phyloP scores from a whole-genome alignment of 2,329 filamentous ascomycete genomes.

The Neocucurbitaria cava region DNA sequence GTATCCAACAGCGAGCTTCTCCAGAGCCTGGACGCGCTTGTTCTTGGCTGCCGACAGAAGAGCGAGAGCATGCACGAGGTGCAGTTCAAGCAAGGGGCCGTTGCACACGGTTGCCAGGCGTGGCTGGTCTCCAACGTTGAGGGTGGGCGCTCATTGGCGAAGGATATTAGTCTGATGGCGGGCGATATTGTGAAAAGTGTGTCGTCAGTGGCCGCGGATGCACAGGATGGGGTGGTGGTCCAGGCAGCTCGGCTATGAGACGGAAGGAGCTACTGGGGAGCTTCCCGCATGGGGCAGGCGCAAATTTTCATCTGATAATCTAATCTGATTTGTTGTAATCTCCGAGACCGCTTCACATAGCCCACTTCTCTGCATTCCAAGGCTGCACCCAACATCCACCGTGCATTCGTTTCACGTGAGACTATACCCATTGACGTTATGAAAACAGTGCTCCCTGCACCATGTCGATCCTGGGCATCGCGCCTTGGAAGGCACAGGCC shows the following conservation, averaged over 20 bases:
- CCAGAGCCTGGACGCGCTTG: constrained; percentile 39
- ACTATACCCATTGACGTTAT: constrained; percentile 21
- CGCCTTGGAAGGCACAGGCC: constrained; percentile 28
- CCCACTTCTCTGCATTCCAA: constrained; percentile 15
- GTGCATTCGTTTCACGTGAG: constrained; percentile 22
- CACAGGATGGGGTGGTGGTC: constrained; percentile 28
- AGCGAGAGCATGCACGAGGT: constrained; percentile 47
- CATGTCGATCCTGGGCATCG: constrained; percentile 34
- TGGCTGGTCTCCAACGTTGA: constrained; percentile 44
- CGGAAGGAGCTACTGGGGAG: neutral
- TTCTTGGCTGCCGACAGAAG: constrained; percentile 44
- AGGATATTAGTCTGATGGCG: constrained; percentile 43
- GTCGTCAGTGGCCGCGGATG: constrained; percentile 19
- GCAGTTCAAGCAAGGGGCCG: constrained; percentile 46
- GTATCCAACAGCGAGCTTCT: constrained; percentile 31
- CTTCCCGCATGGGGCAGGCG: constrained; percentile 3
- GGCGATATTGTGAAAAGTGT: constrained; percentile 41
- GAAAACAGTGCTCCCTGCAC: constrained; percentile 15
- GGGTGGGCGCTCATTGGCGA: constrained; percentile 44
- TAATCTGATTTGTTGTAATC: constrained; percentile 30
- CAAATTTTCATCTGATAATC: constrained; percentile 46
- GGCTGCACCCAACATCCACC: constrained; percentile 14
- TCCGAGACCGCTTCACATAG: neutral
- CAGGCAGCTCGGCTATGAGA: constrained; percentile 36
- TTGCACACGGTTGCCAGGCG: constrained; percentile 36